Conservation (phyloP, 257 asterid genomes). For the Nicotiana sylvestris region DNA sequence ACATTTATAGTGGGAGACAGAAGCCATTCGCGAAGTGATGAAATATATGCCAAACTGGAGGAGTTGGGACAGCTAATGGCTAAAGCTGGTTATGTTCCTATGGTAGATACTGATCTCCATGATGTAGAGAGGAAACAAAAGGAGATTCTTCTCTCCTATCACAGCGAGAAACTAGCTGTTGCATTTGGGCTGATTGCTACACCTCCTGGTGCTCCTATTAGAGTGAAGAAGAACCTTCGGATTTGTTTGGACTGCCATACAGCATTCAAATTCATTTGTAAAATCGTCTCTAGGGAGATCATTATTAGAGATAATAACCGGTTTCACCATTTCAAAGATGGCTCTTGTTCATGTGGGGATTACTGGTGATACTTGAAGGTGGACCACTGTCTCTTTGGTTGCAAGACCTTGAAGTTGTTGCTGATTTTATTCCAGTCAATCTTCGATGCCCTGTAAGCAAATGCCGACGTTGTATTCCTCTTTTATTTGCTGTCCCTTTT, state of each 20-base stretch:
- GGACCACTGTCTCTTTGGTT: background rate
- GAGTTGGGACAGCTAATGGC: slow-evolving; percentile 5
- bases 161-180: slow-evolving; percentile 7
- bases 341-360: slow-evolving; percentile 16
- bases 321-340: background rate
- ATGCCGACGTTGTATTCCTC: background rate
- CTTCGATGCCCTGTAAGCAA: slow-evolving; percentile 84
- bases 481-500: background rate
- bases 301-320: slow-evolving; percentile 1
- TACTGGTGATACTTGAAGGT: background rate
- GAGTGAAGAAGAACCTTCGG: slow-evolving; percentile 9
- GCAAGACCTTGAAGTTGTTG: slow-evolving; percentile 42
- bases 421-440: slow-evolving; percentile 65
- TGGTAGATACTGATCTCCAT: background rate
- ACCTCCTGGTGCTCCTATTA: slow-evolving; percentile 5
- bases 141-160: slow-evolving; percentile 9
- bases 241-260: slow-evolving; percentile 14
- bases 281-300: slow-evolving; percentile 10
- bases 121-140: slow-evolving; percentile 4
- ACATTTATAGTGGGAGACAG: slow-evolving; percentile 10
- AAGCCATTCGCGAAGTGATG: background rate
- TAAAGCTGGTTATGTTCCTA: background rate
- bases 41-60: slow-evolving; percentile 11
- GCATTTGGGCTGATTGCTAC: slow-evolving; percentile 8
- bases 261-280: slow-evolving; percentile 10